Evolutionary conservation across 2,329 filamentous ascomycete genomes (phyloP).

Genomic region (Exophiala viscosa): DNA sequence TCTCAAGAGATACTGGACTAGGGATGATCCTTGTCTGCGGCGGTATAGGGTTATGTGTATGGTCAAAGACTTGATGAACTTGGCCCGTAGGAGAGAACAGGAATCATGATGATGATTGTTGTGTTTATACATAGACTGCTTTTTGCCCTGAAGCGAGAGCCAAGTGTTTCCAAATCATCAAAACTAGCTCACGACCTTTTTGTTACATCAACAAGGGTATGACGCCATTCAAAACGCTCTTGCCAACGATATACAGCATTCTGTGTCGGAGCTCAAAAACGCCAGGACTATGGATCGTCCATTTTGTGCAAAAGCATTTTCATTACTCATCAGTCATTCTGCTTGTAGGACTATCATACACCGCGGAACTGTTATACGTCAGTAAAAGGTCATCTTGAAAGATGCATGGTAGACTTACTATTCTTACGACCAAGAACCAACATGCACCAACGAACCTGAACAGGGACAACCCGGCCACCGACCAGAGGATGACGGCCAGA

Average conservation of each 20-base stretch:
- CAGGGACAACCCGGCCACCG: constrained; percentile 74
- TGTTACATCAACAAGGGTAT: constrained; percentile 9
- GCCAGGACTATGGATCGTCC: not conserved
- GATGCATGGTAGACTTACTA: constrained; percentile 59
- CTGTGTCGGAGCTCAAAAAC: not conserved
- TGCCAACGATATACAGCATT: not conserved
- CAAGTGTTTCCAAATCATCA: not conserved
- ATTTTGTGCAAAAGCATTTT: not conserved
- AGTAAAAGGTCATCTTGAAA: constrained; percentile 21
- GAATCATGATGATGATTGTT: too few species aligned
- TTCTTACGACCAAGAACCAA: constrained; percentile 86
- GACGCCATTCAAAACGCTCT: not conserved
- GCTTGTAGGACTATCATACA: constrained; percentile 31
- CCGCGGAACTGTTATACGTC: constrained; percentile 48
- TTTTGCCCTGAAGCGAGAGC: not conserved
- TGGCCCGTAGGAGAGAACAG: too few species aligned
- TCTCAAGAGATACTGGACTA: constrained; percentile 77
- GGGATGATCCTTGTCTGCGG: constrained; percentile 75
- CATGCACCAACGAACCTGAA: constrained; percentile 85
- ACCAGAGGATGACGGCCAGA: constrained; percentile 83
- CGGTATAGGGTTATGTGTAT: constrained; percentile 80
- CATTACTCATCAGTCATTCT: constrained; percentile 6
- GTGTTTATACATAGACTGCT: not conserved
- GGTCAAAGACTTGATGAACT: constrained; percentile 42
- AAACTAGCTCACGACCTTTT: not conserved